These are phyloP conservation scores for Solanum sejunctum DNA, from an alignment of 257 asterid genomes.

Conservation along the genomic window DNA sequence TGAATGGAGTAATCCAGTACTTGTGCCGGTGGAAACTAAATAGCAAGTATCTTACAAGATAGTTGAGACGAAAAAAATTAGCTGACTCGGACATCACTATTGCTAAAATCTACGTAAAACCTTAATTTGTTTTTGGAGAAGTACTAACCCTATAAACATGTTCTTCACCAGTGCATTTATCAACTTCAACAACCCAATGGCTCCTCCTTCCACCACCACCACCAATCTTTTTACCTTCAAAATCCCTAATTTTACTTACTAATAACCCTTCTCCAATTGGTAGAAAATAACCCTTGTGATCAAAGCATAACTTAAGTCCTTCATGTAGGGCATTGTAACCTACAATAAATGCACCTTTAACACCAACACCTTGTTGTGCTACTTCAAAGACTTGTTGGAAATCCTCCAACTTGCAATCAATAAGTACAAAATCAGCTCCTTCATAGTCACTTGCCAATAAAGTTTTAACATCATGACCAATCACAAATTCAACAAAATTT, in stretches of 20 bases:
- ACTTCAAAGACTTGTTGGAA: slow-evolving; percentile 23
- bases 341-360: slow-evolving; percentile 14
- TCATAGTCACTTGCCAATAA: slow-evolving; percentile 19
- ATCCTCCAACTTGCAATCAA: slow-evolving; percentile 45
- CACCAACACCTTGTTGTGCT: background rate
- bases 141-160: background rate
- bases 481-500: slow-evolving; percentile 23
- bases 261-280: slow-evolving; percentile 64
- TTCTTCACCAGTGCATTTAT: slow-evolving; percentile 5
- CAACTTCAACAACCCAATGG: slow-evolving; percentile 39
- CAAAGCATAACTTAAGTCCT: slow-evolving; percentile 17
- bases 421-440: slow-evolving; percentile 42
- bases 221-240: background rate
- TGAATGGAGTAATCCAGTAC: background rate
- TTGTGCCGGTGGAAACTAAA: background rate
- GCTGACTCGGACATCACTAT: background rate
- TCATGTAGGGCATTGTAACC: slow-evolving; percentile 55
- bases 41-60: background rate
- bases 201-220: slow-evolving; percentile 16
- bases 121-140: background rate
- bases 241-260: slow-evolving; percentile 17
- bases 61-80: background rate
- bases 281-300: slow-evolving; percentile 29
- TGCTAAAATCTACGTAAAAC: background rate
- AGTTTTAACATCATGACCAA: slow-evolving; percentile 27